Conservation (phyloP, 345 rosid genomes). For the Eucalyptus marginata region DNA sequence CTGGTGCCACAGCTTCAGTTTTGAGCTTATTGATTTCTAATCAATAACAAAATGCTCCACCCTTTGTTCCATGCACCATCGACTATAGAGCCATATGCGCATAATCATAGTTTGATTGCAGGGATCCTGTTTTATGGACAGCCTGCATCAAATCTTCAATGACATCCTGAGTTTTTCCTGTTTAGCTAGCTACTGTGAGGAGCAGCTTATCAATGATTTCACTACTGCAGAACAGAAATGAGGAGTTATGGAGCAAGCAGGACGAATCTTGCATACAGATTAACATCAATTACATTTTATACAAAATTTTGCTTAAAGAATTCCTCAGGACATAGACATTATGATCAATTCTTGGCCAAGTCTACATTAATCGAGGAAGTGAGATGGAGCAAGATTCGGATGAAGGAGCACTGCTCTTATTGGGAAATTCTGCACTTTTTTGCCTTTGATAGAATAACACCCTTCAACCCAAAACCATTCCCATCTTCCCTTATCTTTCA, state of each 20-base stretch:
- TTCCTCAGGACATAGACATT: not conserved
- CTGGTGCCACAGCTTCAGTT: not conserved
- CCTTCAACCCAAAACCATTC: constrained; percentile 49
- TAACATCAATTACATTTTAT: not conserved
- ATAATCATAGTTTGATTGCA: not conserved
- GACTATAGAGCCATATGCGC: not conserved
- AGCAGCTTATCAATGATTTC: not conserved
- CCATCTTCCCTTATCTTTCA: constrained; percentile 13
- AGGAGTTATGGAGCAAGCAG: not conserved
- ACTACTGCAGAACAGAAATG: not conserved
- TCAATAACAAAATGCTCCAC: not conserved
- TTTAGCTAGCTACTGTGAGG: not conserved
- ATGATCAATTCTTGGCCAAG: not conserved
- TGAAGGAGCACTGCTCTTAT: constrained; percentile 26
- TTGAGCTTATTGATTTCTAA: not conserved
- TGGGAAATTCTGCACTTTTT: constrained; percentile 8
- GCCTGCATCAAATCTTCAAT: not conserved
- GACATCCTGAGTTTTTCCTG: not conserved
- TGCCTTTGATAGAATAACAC: constrained; percentile 6
- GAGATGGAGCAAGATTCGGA: constrained; percentile 19
- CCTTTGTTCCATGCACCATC: not conserved
- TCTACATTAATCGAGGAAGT: not conserved
- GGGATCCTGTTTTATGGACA: not conserved
- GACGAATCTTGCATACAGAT: not conserved
- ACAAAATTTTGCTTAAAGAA: not conserved